phyloP scores from a whole-genome alignment of 352 stramenopile genomes.

The Phytophthora litchii region DNA sequence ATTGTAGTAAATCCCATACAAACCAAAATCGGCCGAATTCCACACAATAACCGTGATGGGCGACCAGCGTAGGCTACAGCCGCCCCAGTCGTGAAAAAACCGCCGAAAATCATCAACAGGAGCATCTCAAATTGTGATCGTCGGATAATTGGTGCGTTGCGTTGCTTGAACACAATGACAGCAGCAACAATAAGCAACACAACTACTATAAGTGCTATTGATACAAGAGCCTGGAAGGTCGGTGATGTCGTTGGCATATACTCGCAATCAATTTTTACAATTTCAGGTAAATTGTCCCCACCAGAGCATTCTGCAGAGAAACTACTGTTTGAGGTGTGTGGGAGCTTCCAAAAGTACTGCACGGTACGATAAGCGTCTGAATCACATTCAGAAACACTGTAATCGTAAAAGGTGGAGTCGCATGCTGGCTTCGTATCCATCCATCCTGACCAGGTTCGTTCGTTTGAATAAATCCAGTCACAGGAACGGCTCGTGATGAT shows the following conservation, averaged over 20 bases:
- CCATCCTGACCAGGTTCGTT: constrained; percentile 37
- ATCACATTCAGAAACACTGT: constrained; percentile 42
- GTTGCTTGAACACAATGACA: constrained; percentile 35
- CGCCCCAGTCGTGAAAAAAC: constrained; percentile 37
- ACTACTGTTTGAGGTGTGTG: constrained; percentile 11
- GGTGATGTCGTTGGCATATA: constrained; percentile 39
- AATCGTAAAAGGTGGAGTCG: constrained; percentile 48
- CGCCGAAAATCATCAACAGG: constrained; percentile 45
- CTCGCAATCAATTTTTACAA: constrained; percentile 40
- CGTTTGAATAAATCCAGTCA: constrained; percentile 42
- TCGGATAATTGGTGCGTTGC: constrained; percentile 46
- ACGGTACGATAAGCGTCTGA: constrained; percentile 28
- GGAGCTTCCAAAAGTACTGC: constrained; percentile 44
- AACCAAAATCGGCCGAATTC: constrained; percentile 35
- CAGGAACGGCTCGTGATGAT: constrained; percentile 50
- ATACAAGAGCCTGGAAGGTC: constrained; percentile 12
- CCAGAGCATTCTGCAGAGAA: constrained; percentile 37
- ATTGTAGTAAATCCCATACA: constrained; percentile 49
- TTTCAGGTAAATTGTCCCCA: constrained; percentile 20
- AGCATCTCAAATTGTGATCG: constrained; percentile 56
- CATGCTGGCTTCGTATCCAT: constrained; percentile 37
- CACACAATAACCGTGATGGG: constrained; percentile 35
- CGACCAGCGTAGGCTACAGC: constrained; percentile 40
- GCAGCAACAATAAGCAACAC: constrained; percentile 19
- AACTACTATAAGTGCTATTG: constrained; percentile 20